phyloP scores from a whole-genome alignment of 2,329 filamentous ascomycete genomes.

The Amphichorda felina region DNA sequence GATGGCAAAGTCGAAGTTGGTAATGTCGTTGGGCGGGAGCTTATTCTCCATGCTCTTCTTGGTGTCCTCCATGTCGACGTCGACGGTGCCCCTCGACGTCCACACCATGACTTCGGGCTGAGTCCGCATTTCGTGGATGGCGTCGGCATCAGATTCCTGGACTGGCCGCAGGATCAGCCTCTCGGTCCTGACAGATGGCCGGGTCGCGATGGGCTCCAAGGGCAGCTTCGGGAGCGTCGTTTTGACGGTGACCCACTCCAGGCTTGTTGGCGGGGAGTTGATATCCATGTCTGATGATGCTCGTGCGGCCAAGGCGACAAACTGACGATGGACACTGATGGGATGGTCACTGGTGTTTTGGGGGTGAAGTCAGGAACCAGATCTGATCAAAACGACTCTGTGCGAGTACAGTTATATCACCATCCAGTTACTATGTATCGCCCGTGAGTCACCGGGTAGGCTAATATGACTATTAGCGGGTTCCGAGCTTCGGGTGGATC shows the following conservation, averaged over 20 bases:
- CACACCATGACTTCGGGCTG: slow-evolving; percentile 52
- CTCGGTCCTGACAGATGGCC: slow-evolving; percentile 31
- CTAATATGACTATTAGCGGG: no score
- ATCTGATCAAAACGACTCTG: no score
- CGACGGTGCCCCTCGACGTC: slow-evolving; percentile 29
- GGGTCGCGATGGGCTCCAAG: slow-evolving; percentile 24
- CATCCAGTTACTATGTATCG: no score
- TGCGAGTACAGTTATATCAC: no score
- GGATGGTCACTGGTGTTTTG: no score
- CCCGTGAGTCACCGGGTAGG: no score
- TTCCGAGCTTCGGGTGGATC: no score
- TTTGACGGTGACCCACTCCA: slow-evolving; percentile 28
- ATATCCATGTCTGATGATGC: no score
- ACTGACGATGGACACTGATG: no score
- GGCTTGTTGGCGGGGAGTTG: slow-evolving; percentile 4
- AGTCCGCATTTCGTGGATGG: slow-evolving; percentile 36
- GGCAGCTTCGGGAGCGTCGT: slow-evolving; percentile 33
- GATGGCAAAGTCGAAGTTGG: slow-evolving; percentile 46
- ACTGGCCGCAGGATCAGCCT: slow-evolving; percentile 44
- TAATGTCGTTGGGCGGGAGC: slow-evolving; percentile 35
- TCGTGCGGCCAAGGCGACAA: no score
- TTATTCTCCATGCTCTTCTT: slow-evolving; percentile 23
- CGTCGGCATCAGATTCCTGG: slow-evolving; percentile 33
- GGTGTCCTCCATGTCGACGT: slow-evolving; percentile 32
- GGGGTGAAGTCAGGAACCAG: no score